A percentile compares a stretch with the other conserved stretches of the same genome.
Evolutionary conservation across 2,329 filamentous ascomycete genomes (phyloP).

Genomic region (Moelleriella libera): DNA sequence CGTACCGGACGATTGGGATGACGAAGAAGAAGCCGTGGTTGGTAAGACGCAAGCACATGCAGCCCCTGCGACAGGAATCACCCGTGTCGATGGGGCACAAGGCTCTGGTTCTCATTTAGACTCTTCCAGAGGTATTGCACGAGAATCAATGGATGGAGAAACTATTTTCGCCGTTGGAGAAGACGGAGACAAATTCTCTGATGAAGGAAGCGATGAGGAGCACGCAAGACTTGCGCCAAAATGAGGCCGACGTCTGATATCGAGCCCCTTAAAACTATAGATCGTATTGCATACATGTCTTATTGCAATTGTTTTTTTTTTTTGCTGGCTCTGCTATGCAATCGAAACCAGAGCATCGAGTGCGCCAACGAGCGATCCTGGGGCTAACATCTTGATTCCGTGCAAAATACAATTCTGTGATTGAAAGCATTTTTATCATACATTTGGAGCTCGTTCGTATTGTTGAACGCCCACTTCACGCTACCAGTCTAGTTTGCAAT

Average conservation of each 20-base stretch:
- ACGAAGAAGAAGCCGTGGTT: slow-evolving; percentile 36
- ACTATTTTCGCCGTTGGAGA: slow-evolving; percentile 94
- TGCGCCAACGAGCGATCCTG: too few relatives aligned
- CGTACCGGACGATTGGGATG: slow-evolving; percentile 50
- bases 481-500: too few relatives aligned
- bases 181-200: slow-evolving; percentile 68
- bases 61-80: slow-evolving; percentile 12
- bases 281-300: too few relatives aligned
- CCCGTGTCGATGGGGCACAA: slow-evolving; percentile 10
- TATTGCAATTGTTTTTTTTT: too few relatives aligned
- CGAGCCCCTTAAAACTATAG: too few relatives aligned
- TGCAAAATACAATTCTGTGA: too few relatives aligned
- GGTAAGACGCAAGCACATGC: slow-evolving; percentile 19
- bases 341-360: too few relatives aligned
- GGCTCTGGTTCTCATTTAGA: slow-evolving; percentile 9
- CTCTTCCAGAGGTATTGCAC: slow-evolving; percentile 23
- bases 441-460: too few relatives aligned
- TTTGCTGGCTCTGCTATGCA: too few relatives aligned
- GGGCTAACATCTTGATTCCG: too few relatives aligned
- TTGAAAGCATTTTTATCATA: too few relatives aligned
- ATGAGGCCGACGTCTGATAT: slow-evolving; percentile 10
- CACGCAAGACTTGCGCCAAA: slow-evolving; percentile 34
- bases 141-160: slow-evolving; percentile 62
- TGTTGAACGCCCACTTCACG: too few relatives aligned
- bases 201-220: slow-evolving; percentile 44